These are phyloP conservation scores for Phytophthora multivora DNA, from an alignment of 352 stramenopile species.

Conservation along the genomic window DNA sequence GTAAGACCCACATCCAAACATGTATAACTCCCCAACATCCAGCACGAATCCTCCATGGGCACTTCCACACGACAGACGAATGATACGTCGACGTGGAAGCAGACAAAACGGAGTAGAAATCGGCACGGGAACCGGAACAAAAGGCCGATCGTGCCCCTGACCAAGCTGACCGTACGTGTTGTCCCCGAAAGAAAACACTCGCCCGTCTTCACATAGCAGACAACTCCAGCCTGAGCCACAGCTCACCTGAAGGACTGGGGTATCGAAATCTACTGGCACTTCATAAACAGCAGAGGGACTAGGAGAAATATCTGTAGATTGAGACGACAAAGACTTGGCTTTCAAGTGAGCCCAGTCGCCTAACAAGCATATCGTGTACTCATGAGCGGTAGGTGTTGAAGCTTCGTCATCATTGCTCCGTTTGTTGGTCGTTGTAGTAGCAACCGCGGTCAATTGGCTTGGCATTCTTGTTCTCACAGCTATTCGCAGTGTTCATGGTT, in stretches of 20 bases:
- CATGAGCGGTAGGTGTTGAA: slow-evolving; percentile 17
- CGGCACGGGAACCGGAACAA: slow-evolving; percentile 9
- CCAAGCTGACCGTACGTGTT: slow-evolving; percentile 71
- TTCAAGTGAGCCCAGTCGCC: slow-evolving; percentile 40
- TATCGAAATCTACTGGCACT: slow-evolving; percentile 48
- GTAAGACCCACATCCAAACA: slow-evolving; percentile 72
- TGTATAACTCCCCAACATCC: slow-evolving; percentile 63
- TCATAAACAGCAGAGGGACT: slow-evolving; percentile 31
- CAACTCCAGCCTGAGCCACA: slow-evolving; percentile 59
- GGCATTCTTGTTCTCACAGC: slow-evolving; percentile 1
- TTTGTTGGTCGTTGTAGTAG: slow-evolving; percentile 4
- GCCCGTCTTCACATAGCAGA: slow-evolving; percentile 49
- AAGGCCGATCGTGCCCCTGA: slow-evolving; percentile 40
- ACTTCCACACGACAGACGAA: slow-evolving; percentile 55
- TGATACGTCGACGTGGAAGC: slow-evolving; percentile 33
- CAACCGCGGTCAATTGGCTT: slow-evolving; percentile 1
- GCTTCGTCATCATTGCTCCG: slow-evolving; percentile 5
- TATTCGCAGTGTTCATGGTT: background rate
- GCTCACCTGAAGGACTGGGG: slow-evolving; percentile 46
- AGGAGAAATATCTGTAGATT: slow-evolving; percentile 2
- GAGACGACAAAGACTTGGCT: background rate
- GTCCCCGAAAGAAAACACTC: slow-evolving; percentile 55
- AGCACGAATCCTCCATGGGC: slow-evolving; percentile 64
- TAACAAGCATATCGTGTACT: slow-evolving; percentile 62
- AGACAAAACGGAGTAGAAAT: slow-evolving; percentile 34